Evolutionary conservation across 2,329 filamentous ascomycete species (phyloP), one percentile per base, ranked within the genome.

Genomic region (Cladosporium sp.): DNA sequence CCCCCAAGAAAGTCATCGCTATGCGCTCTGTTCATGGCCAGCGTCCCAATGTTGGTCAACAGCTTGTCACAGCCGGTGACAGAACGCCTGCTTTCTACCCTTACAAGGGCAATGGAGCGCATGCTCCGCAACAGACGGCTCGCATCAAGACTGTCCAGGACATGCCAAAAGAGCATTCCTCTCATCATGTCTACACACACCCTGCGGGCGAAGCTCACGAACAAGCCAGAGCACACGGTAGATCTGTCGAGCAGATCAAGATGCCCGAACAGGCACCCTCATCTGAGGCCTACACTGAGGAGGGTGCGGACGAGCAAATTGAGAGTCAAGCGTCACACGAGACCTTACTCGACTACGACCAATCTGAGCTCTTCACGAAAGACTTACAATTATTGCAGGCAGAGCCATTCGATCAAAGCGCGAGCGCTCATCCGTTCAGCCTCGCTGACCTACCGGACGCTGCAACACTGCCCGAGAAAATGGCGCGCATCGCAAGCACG

Each of bases 381-480:
- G 30, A 56, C 2, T 68, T 60, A 41, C 12, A 40, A 6, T 52
- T 55, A 1, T 54, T 70, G n/a, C 61, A 60, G 47, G 45, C 50
- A 3, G 56, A 61, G 37, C 29, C 55, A 7, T 66, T 66, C 47
- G 64, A 67, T 29, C 4, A 56, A 13, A 55, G 62, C 39, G 63
- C 61, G 1, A 40, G 53, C 19, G 55, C 47, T n/a, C 27, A 34
- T 7, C 50, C 56, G 5, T 55, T 56, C 20, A 43, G 55, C 11
- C 24, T 48, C 24, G 20, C 43, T n/a, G 40, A 49, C 18, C 34
- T 52, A 15, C 43, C 44, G 15, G 36, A 56, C 8, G 43, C 48
- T 11, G 48, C 48, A 15, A 44, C 59, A 7, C 52, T 69, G 4
- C 30, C 50, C 3, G 51, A 60, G 3, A 61, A 58, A 43, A 52